Conservation (phyloP, 495 filamentous ascomycete species). For the Immersiella caudata region DNA sequence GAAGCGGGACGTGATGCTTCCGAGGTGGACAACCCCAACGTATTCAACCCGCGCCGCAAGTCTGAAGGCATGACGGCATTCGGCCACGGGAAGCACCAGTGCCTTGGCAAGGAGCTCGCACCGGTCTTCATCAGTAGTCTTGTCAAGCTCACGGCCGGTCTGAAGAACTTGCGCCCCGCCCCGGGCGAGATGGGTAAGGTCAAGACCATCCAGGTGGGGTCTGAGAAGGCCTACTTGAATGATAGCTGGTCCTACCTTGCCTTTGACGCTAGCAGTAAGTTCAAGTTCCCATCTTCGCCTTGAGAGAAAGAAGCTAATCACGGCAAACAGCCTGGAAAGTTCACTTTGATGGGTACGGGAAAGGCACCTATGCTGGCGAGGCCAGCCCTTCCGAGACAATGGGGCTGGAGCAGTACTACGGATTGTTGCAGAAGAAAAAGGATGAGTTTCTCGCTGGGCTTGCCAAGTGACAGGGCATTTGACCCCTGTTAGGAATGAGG, state of each 20-base stretch:
- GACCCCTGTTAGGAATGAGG: too few species aligned
- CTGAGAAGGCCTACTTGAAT: conserved; percentile 40
- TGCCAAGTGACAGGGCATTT: too few species aligned
- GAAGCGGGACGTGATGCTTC: conserved; percentile 33
- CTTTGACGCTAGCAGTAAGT: conserved; percentile 38
- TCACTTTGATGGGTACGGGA: conserved; percentile 22
- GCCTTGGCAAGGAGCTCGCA: conserved; percentile 35
- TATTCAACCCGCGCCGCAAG: conserved; percentile 27
- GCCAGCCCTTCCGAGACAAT: not conserved
- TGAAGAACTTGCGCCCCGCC: conserved; percentile 42
- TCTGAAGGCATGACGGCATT: conserved; percentile 24
- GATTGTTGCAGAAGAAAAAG: conserved; percentile 11
- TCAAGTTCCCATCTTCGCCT: not conserved
- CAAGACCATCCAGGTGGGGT: conserved; percentile 39
- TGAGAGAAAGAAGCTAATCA: not conserved
- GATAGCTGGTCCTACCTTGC: conserved; percentile 45
- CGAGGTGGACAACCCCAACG: conserved; percentile 20
- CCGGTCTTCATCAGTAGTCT: conserved; percentile 32
- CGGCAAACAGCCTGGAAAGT: conserved; percentile 21
- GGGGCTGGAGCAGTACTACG: conserved; percentile 19
- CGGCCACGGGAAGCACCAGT: conserved; percentile 40
- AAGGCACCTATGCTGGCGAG: conserved; percentile 15
- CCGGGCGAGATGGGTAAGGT: conserved; percentile 42
- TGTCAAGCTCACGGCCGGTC: conserved; percentile 38
- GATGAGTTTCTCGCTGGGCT: not conserved